Conservation (phyloP, 2,329 filamentous ascomycete species). For the Hypoxylon sp. region DNA sequence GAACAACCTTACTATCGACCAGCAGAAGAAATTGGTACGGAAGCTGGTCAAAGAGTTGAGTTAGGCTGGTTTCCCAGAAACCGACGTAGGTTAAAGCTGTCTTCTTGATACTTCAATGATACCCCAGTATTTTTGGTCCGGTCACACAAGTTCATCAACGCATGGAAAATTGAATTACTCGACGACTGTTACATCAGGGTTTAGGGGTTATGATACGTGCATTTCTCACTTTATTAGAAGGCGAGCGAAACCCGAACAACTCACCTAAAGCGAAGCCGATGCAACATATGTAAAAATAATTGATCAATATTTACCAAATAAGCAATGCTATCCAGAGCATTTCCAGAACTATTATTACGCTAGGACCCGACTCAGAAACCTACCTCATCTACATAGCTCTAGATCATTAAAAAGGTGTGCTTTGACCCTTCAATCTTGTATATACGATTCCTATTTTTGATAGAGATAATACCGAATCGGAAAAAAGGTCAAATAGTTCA, state of each 20-base stretch:
- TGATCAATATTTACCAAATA: not conserved
- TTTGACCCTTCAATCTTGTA: not conserved
- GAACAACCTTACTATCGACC: constrained; percentile 72
- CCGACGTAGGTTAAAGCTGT: constrained; percentile 17
- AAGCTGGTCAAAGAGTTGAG: constrained; percentile 73
- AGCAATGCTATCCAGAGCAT: constrained; percentile 17
- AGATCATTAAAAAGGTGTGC: not conserved
- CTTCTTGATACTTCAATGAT: constrained; percentile 43
- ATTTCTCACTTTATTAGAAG: too few species aligned
- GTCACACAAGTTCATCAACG: not conserved
- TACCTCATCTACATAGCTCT: constrained; percentile 7
- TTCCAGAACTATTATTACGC: not conserved
- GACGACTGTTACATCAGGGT: not conserved
- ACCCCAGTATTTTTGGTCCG: constrained; percentile 29
- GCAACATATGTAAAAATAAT: not conserved
- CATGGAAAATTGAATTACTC: not conserved
- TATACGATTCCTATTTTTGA: not conserved
- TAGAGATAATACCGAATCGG: not conserved
- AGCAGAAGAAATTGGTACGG: constrained; percentile 79
- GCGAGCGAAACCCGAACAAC: not conserved
- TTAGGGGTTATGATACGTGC: not conserved
- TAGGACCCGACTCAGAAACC: constrained; percentile 9
- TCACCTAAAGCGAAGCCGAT: not conserved
- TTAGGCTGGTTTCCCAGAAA: constrained; percentile 52
- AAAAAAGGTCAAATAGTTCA: not conserved